Evolutionary conservation across 2,329 filamentous ascomycete species (phyloP).

Genomic region (Colletotrichum trifolii): DNA sequence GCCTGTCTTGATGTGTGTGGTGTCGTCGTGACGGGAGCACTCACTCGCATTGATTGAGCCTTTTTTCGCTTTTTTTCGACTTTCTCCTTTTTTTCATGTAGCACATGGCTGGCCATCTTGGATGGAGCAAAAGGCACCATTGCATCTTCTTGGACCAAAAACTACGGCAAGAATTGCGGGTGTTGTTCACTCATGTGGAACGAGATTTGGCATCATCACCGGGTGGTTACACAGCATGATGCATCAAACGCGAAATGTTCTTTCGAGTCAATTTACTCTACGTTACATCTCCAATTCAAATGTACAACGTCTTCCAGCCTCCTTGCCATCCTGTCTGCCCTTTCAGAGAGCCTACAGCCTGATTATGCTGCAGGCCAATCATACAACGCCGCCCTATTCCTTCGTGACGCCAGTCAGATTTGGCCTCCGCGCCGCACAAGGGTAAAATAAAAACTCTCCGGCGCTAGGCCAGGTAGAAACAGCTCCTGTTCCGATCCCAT

Average conservation of each 20-base stretch:
- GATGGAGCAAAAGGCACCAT: too few species aligned
- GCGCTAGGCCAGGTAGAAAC: too few species aligned
- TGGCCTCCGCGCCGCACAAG: background rate
- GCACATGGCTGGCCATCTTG: background rate
- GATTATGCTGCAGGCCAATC: background rate
- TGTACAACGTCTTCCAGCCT: background rate
- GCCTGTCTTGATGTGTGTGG: conserved; percentile 42
- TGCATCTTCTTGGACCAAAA: too few species aligned
- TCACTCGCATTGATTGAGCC: too few species aligned
- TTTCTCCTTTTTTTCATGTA: background rate
- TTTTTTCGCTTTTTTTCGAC: background rate
- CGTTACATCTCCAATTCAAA: background rate
- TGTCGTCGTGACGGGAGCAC: background rate
- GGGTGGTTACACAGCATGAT: background rate
- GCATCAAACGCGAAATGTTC: background rate
- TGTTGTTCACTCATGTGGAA: too few species aligned
- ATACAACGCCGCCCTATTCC: background rate
- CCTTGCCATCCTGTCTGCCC: conserved; percentile 2
- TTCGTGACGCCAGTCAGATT: background rate
- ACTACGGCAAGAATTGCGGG: too few species aligned
- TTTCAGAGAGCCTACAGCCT: background rate
- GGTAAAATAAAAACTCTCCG: background rate
- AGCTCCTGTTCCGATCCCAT: background rate
- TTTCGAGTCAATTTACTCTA: background rate
- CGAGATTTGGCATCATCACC: background rate